These are phyloP conservation scores for Ganoderma resinaceum DNA, from an alignment of 1,284 basidiomycete genomes.

Conservation along the genomic window DNA sequence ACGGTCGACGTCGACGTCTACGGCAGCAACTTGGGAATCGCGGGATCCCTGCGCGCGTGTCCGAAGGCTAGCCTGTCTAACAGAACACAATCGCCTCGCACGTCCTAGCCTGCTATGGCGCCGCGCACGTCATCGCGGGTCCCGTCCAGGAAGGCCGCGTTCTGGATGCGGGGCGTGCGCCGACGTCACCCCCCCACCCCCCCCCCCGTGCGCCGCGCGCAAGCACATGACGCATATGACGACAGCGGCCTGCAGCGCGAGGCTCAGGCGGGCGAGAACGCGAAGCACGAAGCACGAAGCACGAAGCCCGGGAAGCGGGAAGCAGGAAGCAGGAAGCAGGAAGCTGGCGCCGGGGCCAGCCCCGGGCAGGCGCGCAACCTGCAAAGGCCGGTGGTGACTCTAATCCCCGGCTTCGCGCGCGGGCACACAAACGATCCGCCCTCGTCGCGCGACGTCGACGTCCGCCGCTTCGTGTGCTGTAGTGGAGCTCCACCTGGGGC, in stretches of 20 bases:
- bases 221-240: background rate
- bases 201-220: too few species aligned
- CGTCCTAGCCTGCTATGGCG: too few species aligned
- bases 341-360: constrained; percentile 7
- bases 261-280: too few species aligned
- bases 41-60: too few species aligned
- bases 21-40: too few species aligned
- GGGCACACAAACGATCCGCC: background rate
- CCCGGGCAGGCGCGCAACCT: constrained; percentile 1
- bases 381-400: constrained; percentile 8
- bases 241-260: background rate
- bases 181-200: too few species aligned
- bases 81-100: too few species aligned
- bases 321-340: background rate
- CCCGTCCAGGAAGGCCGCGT: background rate
- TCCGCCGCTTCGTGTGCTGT: background rate
- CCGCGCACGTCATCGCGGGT: background rate
- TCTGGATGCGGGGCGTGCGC: background rate
- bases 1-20: too few species aligned
- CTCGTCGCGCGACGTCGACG: background rate
- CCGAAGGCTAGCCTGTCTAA: too few species aligned
- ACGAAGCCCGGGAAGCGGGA: background rate
- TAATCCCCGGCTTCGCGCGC: constrained; percentile 15
- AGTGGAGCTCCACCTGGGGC: background rate
- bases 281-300: too few species aligned